Evolutionary conservation across 2,329 filamentous ascomycete species (phyloP).

Genomic region (Sclerotinia nivalis): DNA sequence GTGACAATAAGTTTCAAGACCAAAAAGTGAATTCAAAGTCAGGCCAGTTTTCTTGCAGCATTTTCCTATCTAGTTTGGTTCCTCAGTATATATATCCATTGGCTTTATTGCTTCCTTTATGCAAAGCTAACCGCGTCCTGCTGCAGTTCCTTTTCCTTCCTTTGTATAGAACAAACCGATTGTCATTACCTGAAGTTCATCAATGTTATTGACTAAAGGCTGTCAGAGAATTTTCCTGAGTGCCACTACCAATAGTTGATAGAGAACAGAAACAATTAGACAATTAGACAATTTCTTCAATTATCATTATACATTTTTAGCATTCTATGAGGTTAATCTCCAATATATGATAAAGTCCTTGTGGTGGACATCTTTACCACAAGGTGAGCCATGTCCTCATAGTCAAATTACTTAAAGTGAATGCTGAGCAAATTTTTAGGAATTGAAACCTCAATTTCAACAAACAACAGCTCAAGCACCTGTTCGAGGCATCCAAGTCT

Average conservation of each 20-base stretch:
- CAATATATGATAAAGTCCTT: not conserved
- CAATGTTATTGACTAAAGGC: not conserved
- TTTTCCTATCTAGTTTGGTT: not conserved
- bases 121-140: not conserved
- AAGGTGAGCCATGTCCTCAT: not conserved
- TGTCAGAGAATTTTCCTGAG: not conserved
- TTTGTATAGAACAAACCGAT: not conserved
- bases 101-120: constrained; percentile 3
- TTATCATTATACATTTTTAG: not conserved
- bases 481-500: not conserved
- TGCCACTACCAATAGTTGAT: not conserved
- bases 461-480: not conserved
- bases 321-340: not conserved
- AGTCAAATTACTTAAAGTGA: not conserved
- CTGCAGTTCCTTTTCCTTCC: not conserved
- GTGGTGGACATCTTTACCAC: not conserved
- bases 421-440: not conserved
- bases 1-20: not conserved
- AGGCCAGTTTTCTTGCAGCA: not conserved
- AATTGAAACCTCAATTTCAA: not conserved
- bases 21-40: not conserved
- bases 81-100: not conserved
- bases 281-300: not conserved
- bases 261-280: not conserved
- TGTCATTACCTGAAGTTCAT: not conserved